Conservation (phyloP, 805 yeast species). For the Ogataea degrootiae region DNA sequence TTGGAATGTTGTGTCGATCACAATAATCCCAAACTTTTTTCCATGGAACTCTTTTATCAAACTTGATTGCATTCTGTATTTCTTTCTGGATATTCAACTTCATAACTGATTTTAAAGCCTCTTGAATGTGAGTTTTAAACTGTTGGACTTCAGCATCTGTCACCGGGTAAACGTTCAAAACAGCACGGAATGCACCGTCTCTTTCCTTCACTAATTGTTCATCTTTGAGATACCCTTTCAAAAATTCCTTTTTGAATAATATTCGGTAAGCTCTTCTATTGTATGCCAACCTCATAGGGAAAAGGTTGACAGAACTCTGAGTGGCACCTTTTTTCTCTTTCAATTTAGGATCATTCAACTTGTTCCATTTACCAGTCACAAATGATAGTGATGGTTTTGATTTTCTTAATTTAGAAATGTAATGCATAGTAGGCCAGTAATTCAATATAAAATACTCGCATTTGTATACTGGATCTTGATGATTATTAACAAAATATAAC, state of each 20-base stretch:
- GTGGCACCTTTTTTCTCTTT: neutral
- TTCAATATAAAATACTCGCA: conserved; percentile 20
- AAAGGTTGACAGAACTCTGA: conserved; percentile 2
- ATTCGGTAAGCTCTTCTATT: conserved; percentile 20
- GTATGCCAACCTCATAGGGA: conserved; percentile 24
- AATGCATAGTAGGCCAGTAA: conserved; percentile 21
- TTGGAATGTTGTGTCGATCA: conserved; percentile 5
- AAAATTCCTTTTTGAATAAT: conserved; percentile 15
- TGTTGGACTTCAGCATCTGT: conserved; percentile 9
- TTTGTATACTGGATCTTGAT: conserved; percentile 7
- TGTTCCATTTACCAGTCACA: conserved; percentile 12
- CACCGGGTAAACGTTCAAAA: conserved; percentile 8
- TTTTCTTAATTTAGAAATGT: conserved; percentile 25
- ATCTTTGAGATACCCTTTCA: conserved; percentile 11
- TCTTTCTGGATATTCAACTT: conserved; percentile 2
- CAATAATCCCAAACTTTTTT: conserved; percentile 5
- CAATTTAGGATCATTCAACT: conserved; percentile 14
- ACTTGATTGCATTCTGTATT: conserved; percentile 4
- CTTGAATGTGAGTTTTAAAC: conserved; percentile 9
- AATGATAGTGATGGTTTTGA: conserved; percentile 28
- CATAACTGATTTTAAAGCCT: conserved; percentile 16
- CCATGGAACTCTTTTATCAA: conserved; percentile 18
- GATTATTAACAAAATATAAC: conserved; percentile 1
- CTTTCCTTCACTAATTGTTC: conserved; percentile 1
- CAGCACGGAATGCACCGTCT: conserved; percentile 26